These are phyloP conservation scores for Tetrahymena malaccensis DNA, from an alignment of 73 alveolate genomes.

Conservation along the genomic window DNA sequence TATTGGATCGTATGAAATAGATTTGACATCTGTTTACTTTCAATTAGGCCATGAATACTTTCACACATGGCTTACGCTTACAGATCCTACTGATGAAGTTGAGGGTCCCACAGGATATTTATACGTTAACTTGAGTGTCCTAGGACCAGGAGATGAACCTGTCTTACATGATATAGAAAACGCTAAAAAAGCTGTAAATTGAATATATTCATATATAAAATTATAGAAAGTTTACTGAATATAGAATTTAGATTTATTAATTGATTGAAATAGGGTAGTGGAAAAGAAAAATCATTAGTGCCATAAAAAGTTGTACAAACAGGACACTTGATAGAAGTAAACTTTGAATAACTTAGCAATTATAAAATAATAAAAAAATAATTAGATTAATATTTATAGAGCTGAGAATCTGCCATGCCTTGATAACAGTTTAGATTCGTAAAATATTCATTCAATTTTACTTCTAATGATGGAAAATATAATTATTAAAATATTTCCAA, in stretches of 20 bases:
- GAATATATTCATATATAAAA: conserved; percentile 10
- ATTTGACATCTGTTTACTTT: conserved; percentile 16
- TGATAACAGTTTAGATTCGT: background rate
- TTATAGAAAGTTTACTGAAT: background rate
- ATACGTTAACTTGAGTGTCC: conserved; percentile 39
- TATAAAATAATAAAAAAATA: conserved; percentile 20
- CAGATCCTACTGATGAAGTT: conserved; percentile 61
- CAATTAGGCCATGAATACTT: conserved; percentile 57
- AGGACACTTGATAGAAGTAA: conserved; percentile 18
- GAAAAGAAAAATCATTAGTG: conserved; percentile 11
- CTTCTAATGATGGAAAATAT: background rate
- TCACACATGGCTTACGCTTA: conserved; percentile 56
- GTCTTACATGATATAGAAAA: conserved; percentile 59
- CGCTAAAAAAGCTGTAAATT: conserved; percentile 23
- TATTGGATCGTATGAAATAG: conserved; percentile 35
- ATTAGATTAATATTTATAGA: background rate
- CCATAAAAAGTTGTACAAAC: conserved; percentile 18
- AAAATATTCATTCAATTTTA: background rate
- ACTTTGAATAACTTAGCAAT: conserved; percentile 40
- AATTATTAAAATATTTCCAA: background rate
- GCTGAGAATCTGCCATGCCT: background rate
- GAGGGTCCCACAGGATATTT: conserved; percentile 57
- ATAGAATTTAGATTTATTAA: background rate
- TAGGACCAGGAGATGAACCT: conserved; percentile 81
- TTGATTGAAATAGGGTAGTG: conserved; percentile 6